These are phyloP conservation scores for Nitzschia sp. DNA, from an alignment of 108 stramenopile species.

Conservation along the genomic window DNA sequence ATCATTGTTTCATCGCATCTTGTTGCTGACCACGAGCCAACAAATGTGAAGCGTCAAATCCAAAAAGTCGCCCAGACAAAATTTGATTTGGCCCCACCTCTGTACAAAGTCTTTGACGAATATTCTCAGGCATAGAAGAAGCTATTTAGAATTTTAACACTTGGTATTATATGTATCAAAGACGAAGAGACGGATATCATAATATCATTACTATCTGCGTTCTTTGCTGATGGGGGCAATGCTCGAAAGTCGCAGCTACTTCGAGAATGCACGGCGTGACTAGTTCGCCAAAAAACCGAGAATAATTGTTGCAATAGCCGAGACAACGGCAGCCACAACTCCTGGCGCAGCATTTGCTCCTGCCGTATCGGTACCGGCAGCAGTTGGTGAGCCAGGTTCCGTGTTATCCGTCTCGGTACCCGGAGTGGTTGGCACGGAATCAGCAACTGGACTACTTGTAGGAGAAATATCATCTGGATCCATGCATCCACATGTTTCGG, in stretches of 20 bases:
- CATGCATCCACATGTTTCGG: slow-evolving; percentile 3
- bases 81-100: slow-evolving; percentile 13
- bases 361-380: not conserved
- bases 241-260: no score
- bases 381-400: no score
- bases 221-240: no score
- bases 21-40: slow-evolving; percentile 70
- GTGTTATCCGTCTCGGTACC: not conserved
- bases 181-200: no score
- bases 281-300: no score
- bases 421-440: not conserved
- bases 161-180: no score
- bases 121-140: not conserved
- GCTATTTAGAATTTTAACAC: no score
- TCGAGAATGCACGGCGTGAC: no score
- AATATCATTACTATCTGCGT: no score
- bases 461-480: not conserved
- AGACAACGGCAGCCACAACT: not conserved
- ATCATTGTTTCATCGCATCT: slow-evolving; percentile 68
- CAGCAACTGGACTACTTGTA: not conserved
- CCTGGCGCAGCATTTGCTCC: not conserved
- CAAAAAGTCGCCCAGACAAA: slow-evolving; percentile 42
- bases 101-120: slow-evolving; percentile 3
- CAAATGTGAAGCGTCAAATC: slow-evolving; percentile 49
- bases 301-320: not conserved